Evolutionary conservation across 257 asterid genomes (phyloP).

Genomic region (Ajuga chamaepitys): DNA sequence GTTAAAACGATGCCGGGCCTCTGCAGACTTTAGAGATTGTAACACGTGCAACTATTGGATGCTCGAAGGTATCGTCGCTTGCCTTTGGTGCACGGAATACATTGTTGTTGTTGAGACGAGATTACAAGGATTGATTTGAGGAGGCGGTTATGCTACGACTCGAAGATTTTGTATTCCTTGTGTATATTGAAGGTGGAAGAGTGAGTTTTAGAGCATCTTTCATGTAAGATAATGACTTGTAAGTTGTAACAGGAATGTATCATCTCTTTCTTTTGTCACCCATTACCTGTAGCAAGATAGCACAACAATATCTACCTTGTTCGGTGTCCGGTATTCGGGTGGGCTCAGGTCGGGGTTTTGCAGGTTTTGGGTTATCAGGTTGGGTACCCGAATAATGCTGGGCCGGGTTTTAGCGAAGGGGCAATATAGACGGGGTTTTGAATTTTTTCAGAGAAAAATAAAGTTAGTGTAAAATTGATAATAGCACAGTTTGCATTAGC

Average conservation of each 20-base stretch:
- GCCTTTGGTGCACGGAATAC: background rate
- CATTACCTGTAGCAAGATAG: no score
- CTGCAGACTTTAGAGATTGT: background rate
- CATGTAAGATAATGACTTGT: background rate
- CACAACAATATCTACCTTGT: no score
- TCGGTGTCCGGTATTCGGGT: no score
- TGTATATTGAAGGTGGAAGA: constrained; percentile 1
- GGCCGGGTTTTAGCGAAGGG: no score
- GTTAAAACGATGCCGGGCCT: background rate
- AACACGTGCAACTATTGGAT: background rate
- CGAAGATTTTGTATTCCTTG: background rate
- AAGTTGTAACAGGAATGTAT: background rate
- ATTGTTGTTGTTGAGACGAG: background rate
- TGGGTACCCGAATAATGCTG: no score
- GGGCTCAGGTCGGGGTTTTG: no score
- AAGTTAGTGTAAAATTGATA: no score
- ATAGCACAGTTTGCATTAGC: no score
- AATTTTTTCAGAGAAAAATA: no score
- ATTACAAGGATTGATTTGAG: background rate
- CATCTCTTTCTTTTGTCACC: background rate
- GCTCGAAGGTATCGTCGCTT: background rate
- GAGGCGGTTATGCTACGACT: background rate
- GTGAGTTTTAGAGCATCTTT: background rate
- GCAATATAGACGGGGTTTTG: no score
- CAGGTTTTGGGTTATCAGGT: no score